Base-by-base conservation (phyloP, 129 eudicot species). In the Tanacetum coccineum region DNA sequence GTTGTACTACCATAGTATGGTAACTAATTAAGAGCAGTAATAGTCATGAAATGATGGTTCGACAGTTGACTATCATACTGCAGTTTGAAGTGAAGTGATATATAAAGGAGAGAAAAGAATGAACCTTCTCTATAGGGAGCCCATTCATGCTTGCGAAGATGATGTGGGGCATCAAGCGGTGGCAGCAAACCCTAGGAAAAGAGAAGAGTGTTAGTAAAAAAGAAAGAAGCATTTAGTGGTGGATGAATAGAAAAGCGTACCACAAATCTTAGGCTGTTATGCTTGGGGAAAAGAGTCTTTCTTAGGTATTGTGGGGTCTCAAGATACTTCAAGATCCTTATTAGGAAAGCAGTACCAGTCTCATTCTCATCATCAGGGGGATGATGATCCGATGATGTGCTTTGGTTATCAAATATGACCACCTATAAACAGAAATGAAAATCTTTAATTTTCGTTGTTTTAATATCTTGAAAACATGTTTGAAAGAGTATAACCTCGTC, bases 121-220 rank as follows among this genome's bases (percentile, higher is more conserved):
- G 59, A 81, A 93, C 99, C 99, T 84, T 94, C 99, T 72, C 97
- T 83, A 71, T 89, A 94, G 25, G 97, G 74, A 64, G 62, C 99
- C 99, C 97, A 94, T 89, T 94, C 99, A 78, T 94, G 99, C 81
- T 89, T 89, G 15, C 99, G 92, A 81, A 94, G 83, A 84, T 94
- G 99, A 83, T 94, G 99, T 22, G 99, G 99, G 65, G 99, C 99
- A 70, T 94, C 99, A 79, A 94, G 95, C 4, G 99, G 97, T 26
- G 99, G 99, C 72, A 94, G 79, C 26, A 84, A 60, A 64, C 99
- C 99, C 97, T 94, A n/a, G 80, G 55, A 70, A 70, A 71, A 62
- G 10, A n/a, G n/a, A n/a, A n/a, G n/a, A n/a, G 3, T 70, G 59
- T 20, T 71, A 74, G 26, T 69, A 56, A 19, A 44, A 5, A 12